phyloP scores from a whole-genome alignment of 1,284 basidiomycete species.

The Leucoagaricus sp. region DNA sequence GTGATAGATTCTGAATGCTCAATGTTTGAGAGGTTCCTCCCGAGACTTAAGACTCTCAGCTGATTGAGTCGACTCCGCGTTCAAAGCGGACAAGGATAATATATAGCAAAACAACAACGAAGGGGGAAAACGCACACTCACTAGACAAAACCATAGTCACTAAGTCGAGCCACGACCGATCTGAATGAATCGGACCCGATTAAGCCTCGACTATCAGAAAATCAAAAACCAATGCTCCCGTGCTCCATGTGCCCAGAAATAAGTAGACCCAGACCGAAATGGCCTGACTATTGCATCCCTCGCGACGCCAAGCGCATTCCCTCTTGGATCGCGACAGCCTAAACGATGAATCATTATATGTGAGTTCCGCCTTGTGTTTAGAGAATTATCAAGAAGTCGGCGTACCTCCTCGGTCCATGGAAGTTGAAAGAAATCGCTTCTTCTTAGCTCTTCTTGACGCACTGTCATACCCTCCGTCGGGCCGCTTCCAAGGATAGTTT shows the following conservation, averaged over 20 bases:
- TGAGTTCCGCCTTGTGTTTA: neutral
- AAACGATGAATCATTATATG: neutral
- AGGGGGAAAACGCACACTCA: too few relatives aligned
- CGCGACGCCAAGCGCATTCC: slow-evolving; percentile 24
- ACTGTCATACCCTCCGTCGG: slow-evolving; percentile 80
- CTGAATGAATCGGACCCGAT: neutral
- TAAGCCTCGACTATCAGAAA: slow-evolving; percentile 3
- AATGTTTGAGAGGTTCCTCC: neutral
- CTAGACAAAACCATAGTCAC: too few relatives aligned
- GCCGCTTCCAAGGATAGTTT: slow-evolving; percentile 87
- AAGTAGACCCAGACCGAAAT: too few relatives aligned
- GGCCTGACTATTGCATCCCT: slow-evolving; percentile 21
- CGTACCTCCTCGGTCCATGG: slow-evolving; percentile 82
- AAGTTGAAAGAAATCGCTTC: slow-evolving; percentile 88
- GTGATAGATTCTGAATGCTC: neutral
- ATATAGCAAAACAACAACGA: too few relatives aligned
- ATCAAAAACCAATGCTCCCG: too few relatives aligned
- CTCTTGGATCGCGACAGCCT: slow-evolving; percentile 27
- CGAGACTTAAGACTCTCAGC: neutral
- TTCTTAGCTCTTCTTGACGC: slow-evolving; percentile 82
- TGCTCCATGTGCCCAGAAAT: too few relatives aligned
- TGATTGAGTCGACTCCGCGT: too few relatives aligned
- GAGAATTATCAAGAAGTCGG: slow-evolving; percentile 5
- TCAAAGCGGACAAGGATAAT: too few relatives aligned
- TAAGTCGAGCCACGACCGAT: too few relatives aligned